A percentile compares a stretch with the other conserved stretches of the same genome.
phyloP scores from a whole-genome alignment of 2,329 filamentous ascomycete genomes.

The Diaporthe sp. region DNA sequence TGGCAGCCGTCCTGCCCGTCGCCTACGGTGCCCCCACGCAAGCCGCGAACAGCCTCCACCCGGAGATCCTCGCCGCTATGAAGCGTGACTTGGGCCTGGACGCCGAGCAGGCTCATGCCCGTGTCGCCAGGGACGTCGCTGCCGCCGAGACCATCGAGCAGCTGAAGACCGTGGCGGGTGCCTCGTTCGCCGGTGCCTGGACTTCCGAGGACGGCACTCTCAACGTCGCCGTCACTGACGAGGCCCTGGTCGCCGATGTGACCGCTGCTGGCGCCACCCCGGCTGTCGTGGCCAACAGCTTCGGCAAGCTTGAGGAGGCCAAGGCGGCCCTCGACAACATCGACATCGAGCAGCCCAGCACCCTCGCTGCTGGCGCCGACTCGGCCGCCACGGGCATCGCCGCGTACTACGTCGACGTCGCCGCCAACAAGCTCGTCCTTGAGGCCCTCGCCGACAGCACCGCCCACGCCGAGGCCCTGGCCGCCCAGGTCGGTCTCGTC shows the following conservation, averaged over 20 bases:
- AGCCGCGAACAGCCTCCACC: conserved; percentile 3
- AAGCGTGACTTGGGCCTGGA: conserved; percentile 19
- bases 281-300: conserved; percentile 1
- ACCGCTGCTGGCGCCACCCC: conserved; percentile 23
- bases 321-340: background rate
- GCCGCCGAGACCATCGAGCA: conserved; percentile 5
- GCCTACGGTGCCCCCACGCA: conserved; percentile 19
- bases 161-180: background rate
- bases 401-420: conserved; percentile 13
- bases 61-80: conserved; percentile 27
- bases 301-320: conserved; percentile 17
- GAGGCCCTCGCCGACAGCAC: conserved; percentile 22
- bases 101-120: conserved; percentile 12
- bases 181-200: conserved; percentile 8
- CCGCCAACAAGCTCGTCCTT: conserved; percentile 29
- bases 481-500: background rate
- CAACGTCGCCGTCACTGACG: conserved; percentile 28
- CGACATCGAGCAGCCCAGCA: background rate
- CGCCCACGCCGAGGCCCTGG: conserved; percentile 17
- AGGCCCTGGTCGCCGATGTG: conserved; percentile 4
- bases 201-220: background rate
- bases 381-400: background rate
- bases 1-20: conserved; percentile 24
- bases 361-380: background rate
- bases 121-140: background rate